Percentiles rank a stretch among this genome's conserved stretches.
Evolutionary conservation across 2,329 filamentous ascomycete species (phyloP).

Genomic region (Cladophialophora immunda): DNA sequence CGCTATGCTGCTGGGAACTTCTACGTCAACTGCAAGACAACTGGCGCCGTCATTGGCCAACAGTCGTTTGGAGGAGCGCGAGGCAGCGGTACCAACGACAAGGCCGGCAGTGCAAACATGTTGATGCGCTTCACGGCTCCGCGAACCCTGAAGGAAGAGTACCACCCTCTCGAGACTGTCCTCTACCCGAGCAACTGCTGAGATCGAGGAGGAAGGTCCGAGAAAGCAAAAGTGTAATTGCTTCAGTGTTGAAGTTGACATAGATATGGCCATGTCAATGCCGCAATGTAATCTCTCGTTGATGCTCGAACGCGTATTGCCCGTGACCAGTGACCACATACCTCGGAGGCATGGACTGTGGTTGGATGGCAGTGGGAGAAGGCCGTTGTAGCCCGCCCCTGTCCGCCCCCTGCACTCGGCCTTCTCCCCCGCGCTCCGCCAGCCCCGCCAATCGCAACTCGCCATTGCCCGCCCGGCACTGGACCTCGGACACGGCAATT

Average conservation of each 20-base stretch:
- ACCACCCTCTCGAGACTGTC: constrained; percentile 44
- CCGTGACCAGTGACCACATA: neutral
- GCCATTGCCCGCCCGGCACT: neutral
- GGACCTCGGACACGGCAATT: constrained; percentile 4
- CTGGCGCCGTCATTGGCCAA: constrained; percentile 64
- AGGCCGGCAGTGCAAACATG: constrained; percentile 62
- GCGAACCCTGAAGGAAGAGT: constrained; percentile 62
- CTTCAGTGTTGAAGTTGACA: neutral
- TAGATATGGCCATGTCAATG: neutral
- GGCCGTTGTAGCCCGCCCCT: neutral
- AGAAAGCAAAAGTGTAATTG: neutral
- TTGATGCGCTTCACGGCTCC: constrained; percentile 45
- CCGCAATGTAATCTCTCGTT: neutral
- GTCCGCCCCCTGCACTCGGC: neutral
- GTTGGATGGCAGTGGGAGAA: neutral
- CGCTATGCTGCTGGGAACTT: constrained; percentile 66
- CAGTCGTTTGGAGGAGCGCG: constrained; percentile 65
- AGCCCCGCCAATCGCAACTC: neutral
- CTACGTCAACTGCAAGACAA: constrained; percentile 68
- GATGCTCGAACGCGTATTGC: neutral
- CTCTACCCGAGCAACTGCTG: constrained; percentile 38
- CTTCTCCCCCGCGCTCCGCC: constrained; percentile 3
- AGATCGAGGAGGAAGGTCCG: neutral
- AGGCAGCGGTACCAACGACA: constrained; percentile 65
- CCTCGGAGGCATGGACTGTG: neutral